A percentile compares a stretch with the other conserved stretches of the same genome.
Conservation (phyloP, 805 yeast genomes). For the Starmerella stellata region DNA sequence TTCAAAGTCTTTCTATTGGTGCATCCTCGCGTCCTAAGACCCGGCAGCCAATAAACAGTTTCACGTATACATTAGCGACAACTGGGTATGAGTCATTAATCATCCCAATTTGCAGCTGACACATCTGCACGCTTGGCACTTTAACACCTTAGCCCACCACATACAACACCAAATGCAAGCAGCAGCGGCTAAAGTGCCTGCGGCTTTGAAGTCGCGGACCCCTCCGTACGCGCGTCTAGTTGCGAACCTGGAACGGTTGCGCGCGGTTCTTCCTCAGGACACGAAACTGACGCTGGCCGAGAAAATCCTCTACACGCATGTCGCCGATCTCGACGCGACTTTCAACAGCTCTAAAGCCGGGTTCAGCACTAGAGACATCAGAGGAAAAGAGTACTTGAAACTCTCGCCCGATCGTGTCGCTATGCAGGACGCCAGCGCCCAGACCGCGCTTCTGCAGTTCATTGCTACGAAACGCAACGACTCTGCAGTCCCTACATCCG, state of each 20-base stretch:
- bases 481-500: constrained; percentile 85
- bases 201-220: constrained; percentile 46
- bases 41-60: too few species aligned
- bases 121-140: too few species aligned
- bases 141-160: too few species aligned
- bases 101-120: too few species aligned
- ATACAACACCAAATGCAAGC: too few species aligned
- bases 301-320: constrained; percentile 82
- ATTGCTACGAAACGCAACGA: constrained; percentile 86
- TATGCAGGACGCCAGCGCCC: constrained; percentile 99
- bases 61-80: too few species aligned
- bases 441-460: constrained; percentile 95
- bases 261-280: constrained; percentile 39
- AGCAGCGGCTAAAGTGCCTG: constrained; percentile 29
- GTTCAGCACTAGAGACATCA: too few species aligned
- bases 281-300: constrained; percentile 84
- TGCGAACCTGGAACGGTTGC: constrained; percentile 43
- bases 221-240: constrained; percentile 78
- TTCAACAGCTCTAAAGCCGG: constrained; percentile 32
- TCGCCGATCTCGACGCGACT: constrained; percentile 74
- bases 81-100: too few species aligned
- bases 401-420: constrained; percentile 95
- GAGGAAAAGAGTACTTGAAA: constrained; percentile 84
- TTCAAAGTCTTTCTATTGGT: too few species aligned
- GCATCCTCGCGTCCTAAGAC: too few species aligned